Conservation (phyloP, 1,284 basidiomycete species). For the Binderoboletus segoi region DNA sequence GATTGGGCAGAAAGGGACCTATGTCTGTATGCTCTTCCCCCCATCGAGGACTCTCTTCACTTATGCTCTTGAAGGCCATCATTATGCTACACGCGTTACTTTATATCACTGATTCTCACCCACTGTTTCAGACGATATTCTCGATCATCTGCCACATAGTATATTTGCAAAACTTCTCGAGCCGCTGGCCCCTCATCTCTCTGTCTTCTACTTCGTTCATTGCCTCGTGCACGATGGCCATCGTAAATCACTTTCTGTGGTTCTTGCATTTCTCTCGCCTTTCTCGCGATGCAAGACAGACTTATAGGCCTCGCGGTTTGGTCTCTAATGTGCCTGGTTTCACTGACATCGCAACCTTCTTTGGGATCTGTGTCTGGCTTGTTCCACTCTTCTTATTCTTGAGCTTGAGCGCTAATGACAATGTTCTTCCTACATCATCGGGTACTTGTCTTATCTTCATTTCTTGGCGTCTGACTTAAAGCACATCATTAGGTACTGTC, state of each 20-base stretch:
- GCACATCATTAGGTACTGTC: conserved; percentile 35
- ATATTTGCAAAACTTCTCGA: conserved; percentile 90
- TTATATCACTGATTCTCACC: conserved; percentile 79
- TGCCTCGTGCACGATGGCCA: conserved; percentile 79
- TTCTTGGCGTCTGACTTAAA: conserved; percentile 1
- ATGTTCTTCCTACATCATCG: conserved; percentile 74
- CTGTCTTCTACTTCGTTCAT: conserved; percentile 83
- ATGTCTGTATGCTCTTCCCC: conserved; percentile 58
- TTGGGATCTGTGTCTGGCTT: conserved; percentile 91
- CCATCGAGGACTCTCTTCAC: conserved; percentile 1
- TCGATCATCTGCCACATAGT: conserved; percentile 82
- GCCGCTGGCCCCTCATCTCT: conserved; percentile 88
- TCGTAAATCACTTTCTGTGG: conserved; percentile 91
- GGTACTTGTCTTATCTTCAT: conserved; percentile 35
- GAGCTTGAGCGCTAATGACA: conserved; percentile 93
- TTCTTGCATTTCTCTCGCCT: conserved; percentile 88
- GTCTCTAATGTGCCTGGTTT: conserved; percentile 60
- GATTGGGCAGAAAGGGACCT: conserved; percentile 80
- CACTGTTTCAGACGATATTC: conserved; percentile 72
- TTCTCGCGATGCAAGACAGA: conserved; percentile 54
- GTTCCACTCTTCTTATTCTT: conserved; percentile 90
- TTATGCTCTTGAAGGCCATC: conserved; percentile 55
- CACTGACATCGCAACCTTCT: conserved; percentile 90
- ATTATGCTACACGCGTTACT: conserved; percentile 78
- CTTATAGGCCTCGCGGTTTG: conserved; percentile 45